phyloP scores from a whole-genome alignment of 108 stramenopile genomes.

The Parmales sp. region DNA sequence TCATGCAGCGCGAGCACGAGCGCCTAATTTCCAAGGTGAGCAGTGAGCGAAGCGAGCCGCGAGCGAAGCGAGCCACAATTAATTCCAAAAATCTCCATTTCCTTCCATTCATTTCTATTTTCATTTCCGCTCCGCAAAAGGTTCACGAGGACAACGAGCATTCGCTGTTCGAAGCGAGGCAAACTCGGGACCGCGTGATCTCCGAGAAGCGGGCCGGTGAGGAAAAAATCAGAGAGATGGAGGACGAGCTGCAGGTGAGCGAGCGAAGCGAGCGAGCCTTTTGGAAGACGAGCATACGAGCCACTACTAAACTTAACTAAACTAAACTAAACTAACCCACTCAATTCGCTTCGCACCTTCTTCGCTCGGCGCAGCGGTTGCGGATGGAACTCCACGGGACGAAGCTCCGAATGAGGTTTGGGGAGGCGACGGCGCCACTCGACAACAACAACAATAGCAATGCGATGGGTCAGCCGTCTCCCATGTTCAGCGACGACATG shows the following conservation, averaged over 20 bases:
- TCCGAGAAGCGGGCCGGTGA: background rate
- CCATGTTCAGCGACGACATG: slow-evolving; percentile 12
- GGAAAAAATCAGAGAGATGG: background rate
- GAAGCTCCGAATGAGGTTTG: slow-evolving; percentile 3
- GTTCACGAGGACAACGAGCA: too few species aligned
- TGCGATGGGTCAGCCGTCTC: background rate
- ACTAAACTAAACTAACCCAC: too few species aligned
- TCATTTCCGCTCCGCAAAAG: too few species aligned
- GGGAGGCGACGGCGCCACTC: background rate
- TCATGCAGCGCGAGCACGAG: slow-evolving; percentile 8
- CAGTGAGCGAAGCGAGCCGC: background rate
- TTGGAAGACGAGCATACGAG: too few species aligned
- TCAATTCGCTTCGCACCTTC: too few species aligned
- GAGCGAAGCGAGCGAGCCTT: too few species aligned
- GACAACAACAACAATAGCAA: background rate
- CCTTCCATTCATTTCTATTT: too few species aligned
- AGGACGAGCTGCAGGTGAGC: too few species aligned
- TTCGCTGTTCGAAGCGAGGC: too few species aligned
- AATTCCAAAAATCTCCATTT: background rate
- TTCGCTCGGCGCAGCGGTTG: background rate
- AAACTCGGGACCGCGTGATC: background rate
- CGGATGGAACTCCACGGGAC: background rate
- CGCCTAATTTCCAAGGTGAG: background rate
- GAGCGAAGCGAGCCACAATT: background rate
- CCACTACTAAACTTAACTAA: too few species aligned